Base-by-base conservation (phyloP, 495 filamentous ascomycete genomes). In the Xanthoparmelia taractica region DNA sequence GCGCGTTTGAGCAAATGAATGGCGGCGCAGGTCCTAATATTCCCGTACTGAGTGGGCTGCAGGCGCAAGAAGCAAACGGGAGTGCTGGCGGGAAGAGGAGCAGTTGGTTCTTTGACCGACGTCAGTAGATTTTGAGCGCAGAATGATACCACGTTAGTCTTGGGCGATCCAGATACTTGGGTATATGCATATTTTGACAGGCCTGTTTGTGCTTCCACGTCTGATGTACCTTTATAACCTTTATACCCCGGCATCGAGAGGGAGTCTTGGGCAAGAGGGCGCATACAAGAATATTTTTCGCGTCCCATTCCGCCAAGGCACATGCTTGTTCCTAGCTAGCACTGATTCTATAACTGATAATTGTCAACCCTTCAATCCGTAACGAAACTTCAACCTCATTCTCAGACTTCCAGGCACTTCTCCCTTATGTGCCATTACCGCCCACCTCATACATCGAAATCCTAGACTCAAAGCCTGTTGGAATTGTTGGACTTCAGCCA, bases 1-100 rank as follows among this genome's bases (percentile, higher is more conserved):
- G 94, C 37, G 83, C 80, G 50, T 58, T 45, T 20, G 69, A 71
- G 40, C 69, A 68, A 33, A 60, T 68, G 58, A 78, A 74, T 63
- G 76, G 73, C 61, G 76, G 73, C 61, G 70, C 69, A 43, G 72
- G 68, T 47, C 63, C 67, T 10, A 69, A 67, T 37, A 27, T 69
- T 8, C 65, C 69, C 1, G 56, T 66, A 8, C 38, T 71, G 47
- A 71, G 60, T 48, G 62, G 67, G 20, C 52, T 77, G 52, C 79
- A 80, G 67, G 74, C 74, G 62, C 79, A 80, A 68, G 78, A 80
- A 68, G 65, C 77, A 31, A 69, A 65, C 27, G 58, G 65, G 36
- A 58, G 48, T 34, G 40, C 58, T 17, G 56, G 67, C 27, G 61
- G 57, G 54, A 70, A 70, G 62, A 61, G 69, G 56, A 69, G 67